phyloP scores from a whole-genome alignment of 257 asterid species.

The Gentiana macrophylla region DNA sequence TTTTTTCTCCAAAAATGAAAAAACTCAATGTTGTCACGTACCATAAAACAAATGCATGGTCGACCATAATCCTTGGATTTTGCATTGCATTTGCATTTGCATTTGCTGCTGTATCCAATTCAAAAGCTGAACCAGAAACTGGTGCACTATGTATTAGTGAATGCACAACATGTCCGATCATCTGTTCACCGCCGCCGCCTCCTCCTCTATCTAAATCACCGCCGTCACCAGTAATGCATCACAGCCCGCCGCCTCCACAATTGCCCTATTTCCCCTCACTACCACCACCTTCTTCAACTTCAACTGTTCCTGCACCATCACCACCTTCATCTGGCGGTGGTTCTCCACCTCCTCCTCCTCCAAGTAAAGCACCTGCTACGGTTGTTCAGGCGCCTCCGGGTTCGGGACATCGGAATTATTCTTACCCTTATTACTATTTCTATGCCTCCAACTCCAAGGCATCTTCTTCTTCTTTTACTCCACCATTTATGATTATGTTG shows the following conservation, averaged over 20 bases:
- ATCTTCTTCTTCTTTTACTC: constrained; percentile 19
- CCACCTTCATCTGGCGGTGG: constrained; percentile 20
- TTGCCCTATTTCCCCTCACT: constrained; percentile 30
- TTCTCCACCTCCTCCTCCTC: constrained; percentile 4
- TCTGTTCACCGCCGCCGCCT: constrained; percentile 67
- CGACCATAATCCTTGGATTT: background rate
- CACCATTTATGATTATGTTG: constrained; percentile 17
- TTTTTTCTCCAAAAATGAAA: constrained; percentile 10
- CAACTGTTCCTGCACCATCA: constrained; percentile 19
- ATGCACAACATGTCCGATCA: constrained; percentile 57
- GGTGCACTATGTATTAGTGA: constrained; percentile 61
- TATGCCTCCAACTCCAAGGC: constrained; percentile 33
- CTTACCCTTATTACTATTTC: constrained; percentile 64
- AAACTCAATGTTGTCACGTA: constrained; percentile 12
- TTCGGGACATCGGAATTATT: constrained; percentile 35
- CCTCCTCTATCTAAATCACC: background rate
- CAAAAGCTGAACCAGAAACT: constrained; percentile 16
- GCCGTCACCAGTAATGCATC: too few relatives aligned
- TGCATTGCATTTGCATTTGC: constrained; percentile 9
- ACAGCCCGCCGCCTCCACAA: constrained; percentile 26
- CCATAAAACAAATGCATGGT: constrained; percentile 4
- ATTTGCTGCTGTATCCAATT: constrained; percentile 4
- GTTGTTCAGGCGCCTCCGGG: constrained; percentile 36
- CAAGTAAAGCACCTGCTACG: constrained; percentile 12
- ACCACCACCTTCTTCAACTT: constrained; percentile 15